Evolutionary conservation across 148 eudicot species (phyloP).

Genomic region (Cornus florida): DNA sequence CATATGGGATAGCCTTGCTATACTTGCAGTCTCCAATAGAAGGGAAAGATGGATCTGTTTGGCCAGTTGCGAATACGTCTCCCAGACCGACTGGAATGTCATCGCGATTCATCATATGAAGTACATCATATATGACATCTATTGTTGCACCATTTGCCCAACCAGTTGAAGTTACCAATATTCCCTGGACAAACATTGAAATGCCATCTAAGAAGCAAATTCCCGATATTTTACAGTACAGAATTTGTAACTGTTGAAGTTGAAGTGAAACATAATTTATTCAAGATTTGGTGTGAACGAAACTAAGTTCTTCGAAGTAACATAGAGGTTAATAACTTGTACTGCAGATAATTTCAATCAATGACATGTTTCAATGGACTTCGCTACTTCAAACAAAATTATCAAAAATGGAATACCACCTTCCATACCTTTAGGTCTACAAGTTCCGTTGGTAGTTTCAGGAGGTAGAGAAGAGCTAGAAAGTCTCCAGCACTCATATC

Average conservation of each 20-base stretch:
- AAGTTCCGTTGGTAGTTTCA: constrained; percentile 55
- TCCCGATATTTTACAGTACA: too few species aligned
- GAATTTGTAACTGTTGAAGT: too few species aligned
- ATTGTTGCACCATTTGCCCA: constrained; percentile 85
- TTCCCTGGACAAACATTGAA: constrained; percentile 33
- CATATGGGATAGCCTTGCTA: constrained; percentile 57
- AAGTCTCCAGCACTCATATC: constrained; percentile 86
- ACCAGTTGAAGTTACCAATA: constrained; percentile 71
- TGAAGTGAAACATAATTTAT: background rate
- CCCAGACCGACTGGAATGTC: constrained; percentile 77
- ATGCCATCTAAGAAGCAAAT: background rate
- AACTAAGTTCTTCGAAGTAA: too few species aligned
- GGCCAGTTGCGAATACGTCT: constrained; percentile 53
- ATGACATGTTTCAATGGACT: background rate
- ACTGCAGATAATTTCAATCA: too few species aligned
- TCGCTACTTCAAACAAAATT: background rate
- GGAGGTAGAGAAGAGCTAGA: constrained; percentile 67
- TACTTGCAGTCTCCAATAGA: constrained; percentile 67
- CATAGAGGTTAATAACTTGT: too few species aligned
- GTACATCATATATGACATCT: constrained; percentile 61
- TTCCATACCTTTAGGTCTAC: constrained; percentile 55
- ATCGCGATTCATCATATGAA: constrained; percentile 89
- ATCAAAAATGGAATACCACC: background rate
- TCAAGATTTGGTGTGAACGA: too few species aligned
- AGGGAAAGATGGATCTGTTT: constrained; percentile 36